phyloP scores from a whole-genome alignment of 2,329 filamentous ascomycete species.

The Lasiodiplodia theobromae region DNA sequence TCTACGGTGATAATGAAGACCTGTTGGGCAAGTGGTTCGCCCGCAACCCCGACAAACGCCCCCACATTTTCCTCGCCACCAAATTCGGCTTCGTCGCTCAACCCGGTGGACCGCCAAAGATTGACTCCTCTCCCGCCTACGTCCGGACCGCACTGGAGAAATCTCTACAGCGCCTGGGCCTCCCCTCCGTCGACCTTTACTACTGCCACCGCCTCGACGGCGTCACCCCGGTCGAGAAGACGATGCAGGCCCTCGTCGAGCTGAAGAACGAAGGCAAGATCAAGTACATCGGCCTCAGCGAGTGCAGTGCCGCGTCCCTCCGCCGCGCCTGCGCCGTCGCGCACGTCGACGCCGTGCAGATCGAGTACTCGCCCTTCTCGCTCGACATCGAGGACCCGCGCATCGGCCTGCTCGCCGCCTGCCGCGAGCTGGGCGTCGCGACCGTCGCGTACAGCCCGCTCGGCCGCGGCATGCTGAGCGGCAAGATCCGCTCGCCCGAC shows the following conservation, averaged over 20 bases:
- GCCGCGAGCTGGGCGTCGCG: slow-evolving; percentile 54
- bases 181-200: slow-evolving; percentile 53
- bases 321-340: slow-evolving; percentile 58
- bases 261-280: slow-evolving; percentile 55
- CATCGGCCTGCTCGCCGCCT: slow-evolving; percentile 45
- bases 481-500: slow-evolving; percentile 43
- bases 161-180: slow-evolving; percentile 49
- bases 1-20: slow-evolving; percentile 45
- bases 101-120: slow-evolving; percentile 41
- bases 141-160: slow-evolving; percentile 47
- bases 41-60: slow-evolving; percentile 32
- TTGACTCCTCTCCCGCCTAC: slow-evolving; percentile 52
- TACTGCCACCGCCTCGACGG: slow-evolving; percentile 53
- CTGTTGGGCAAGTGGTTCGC: slow-evolving; percentile 45
- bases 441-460: slow-evolving; percentile 50
- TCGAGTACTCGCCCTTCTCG: slow-evolving; percentile 60
- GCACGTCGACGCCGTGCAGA: slow-evolving; percentile 57
- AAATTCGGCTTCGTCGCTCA: slow-evolving; percentile 55
- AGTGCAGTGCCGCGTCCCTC: slow-evolving; percentile 53
- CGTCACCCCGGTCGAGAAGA: slow-evolving; percentile 57
- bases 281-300: slow-evolving; percentile 56
- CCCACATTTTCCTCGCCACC: slow-evolving; percentile 50
- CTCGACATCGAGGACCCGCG: slow-evolving; percentile 44
- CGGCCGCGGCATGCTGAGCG: slow-evolving; percentile 40
- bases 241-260: slow-evolving; percentile 56